Base-by-base conservation (phyloP, 768 basidiomycete species). In the Crepidotus variabilis region DNA sequence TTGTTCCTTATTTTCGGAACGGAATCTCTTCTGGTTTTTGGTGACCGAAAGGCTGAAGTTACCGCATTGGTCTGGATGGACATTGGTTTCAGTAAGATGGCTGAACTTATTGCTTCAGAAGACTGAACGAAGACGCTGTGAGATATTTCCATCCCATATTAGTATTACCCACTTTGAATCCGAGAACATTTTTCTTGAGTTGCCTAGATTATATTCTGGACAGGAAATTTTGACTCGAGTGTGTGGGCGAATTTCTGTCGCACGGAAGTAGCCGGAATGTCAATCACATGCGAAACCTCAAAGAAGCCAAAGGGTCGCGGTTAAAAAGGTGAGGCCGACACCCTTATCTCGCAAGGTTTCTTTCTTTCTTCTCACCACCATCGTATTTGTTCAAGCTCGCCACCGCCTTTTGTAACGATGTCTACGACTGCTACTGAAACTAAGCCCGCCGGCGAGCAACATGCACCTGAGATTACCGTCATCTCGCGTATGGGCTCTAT, bases 401-500 rank as follows among this genome's bases (percentile, higher is more conserved):
- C 39, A 5, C 18, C 39, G 20, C 18, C 52, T 32, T 34, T 56
- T 36, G 47, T 54, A 49, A 58, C 60, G 34, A 69, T 68, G 65
- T 59, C 60, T 48, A 69, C 69, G 65, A 67, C 74, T 21, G 55
- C 67, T 23, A 69, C 70, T 55, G 63, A 70, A 52, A 68, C 71
- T 18, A 53, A 64, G 20, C 51, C 67, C 16, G 47, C 65, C 49
- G 28, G 51, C 45, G 51, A 57, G 18, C 51, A 61, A 23, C 51
- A 67, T 14, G 63, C 72, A 9, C 84, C 87, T 53, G 83, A 85
- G 67, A 64, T 90, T 63, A 90, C 83, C 47, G 72, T 82, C 60
- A 58, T 92, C 54, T 63, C 67, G 36, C 86, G 89, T 56, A 80
- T 92, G 50, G 80, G 77, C n/a, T 79, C 82, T 47, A 91, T 93